Conservation (phyloP, 495 filamentous ascomycete species). For the Parmelia sp. region DNA sequence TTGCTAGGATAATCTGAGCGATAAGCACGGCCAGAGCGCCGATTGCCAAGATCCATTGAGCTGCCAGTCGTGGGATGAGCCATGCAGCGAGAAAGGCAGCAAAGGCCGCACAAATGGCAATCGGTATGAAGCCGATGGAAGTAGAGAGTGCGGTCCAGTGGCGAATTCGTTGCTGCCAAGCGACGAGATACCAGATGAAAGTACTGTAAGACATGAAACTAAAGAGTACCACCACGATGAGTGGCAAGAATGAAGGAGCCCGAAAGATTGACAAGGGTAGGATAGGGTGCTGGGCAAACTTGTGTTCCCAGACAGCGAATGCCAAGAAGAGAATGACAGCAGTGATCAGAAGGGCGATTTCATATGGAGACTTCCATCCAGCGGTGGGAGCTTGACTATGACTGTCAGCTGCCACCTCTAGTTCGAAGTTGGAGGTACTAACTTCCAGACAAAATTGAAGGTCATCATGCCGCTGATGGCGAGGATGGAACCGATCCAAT, state of each 20-base stretch:
- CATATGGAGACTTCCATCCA: slow-evolving; percentile 44
- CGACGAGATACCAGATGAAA: slow-evolving; percentile 43
- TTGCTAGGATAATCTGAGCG: slow-evolving; percentile 40
- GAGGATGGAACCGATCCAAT: slow-evolving; percentile 45
- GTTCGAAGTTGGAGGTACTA: slow-evolving; percentile 20
- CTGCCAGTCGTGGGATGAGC: slow-evolving; percentile 42
- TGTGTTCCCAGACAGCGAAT: slow-evolving; percentile 45
- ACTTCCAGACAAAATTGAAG: slow-evolving; percentile 54
- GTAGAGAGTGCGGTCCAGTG: slow-evolving; percentile 41
- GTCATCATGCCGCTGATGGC: slow-evolving; percentile 41
- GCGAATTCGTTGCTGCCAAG: slow-evolving; percentile 43
- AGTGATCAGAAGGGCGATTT: slow-evolving; percentile 39
- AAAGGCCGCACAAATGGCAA: slow-evolving; percentile 36
- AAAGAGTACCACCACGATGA: slow-evolving; percentile 45
- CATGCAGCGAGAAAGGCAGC: slow-evolving; percentile 43
- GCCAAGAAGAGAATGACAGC: slow-evolving; percentile 37
- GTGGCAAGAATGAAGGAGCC: slow-evolving; percentile 41
- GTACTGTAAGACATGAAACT: slow-evolving; percentile 48
- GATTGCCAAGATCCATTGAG: slow-evolving; percentile 47
- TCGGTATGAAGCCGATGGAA: slow-evolving; percentile 40
- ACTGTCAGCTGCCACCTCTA: slow-evolving; percentile 1
- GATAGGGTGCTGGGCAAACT: slow-evolving; percentile 39
- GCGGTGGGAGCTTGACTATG: slow-evolving; percentile 45
- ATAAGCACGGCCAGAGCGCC: slow-evolving; percentile 37
- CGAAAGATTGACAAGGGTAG: slow-evolving; percentile 48